A percentile compares a stretch with the other conserved stretches of the same genome.
Evolutionary conservation across 176 grass and related monocot genomes (phyloP).

Genomic region (Juncus inflexus): DNA sequence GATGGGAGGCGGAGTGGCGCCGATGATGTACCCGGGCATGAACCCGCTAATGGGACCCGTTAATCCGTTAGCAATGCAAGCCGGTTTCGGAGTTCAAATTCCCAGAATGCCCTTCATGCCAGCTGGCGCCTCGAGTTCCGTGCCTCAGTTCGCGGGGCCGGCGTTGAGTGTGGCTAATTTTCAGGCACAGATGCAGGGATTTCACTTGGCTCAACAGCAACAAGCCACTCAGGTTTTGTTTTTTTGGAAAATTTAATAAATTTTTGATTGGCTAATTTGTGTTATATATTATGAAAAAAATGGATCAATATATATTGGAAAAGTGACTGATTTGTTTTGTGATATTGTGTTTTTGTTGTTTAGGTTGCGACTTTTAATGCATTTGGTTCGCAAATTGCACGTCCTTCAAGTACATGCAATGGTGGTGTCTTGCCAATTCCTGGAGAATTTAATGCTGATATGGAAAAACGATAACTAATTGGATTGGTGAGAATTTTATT

Average conservation of each 20-base stretch:
- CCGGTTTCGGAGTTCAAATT: constrained; percentile 36
- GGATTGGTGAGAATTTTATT: constrained; percentile 16
- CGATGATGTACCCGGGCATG: constrained; percentile 59
- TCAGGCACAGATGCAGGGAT: constrained; percentile 32
- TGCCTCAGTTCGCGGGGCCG: constrained; percentile 29
- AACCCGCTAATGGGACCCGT: constrained; percentile 58
- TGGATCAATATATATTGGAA: too few species aligned
- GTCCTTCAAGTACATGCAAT: constrained; percentile 22
- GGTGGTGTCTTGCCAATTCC: constrained; percentile 27
- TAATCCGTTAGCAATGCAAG: constrained; percentile 29
- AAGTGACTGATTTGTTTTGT: too few species aligned
- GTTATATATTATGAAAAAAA: too few species aligned
- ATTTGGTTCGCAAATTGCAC: constrained; percentile 43
- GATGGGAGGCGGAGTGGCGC: constrained; percentile 64
- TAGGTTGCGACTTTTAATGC: constrained; percentile 37
- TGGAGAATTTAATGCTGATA: constrained; percentile 9
- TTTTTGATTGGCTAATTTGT: constrained; percentile 7
- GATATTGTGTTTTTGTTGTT: not conserved
- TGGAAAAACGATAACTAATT: constrained; percentile 22
- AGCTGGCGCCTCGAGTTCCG: constrained; percentile 31
- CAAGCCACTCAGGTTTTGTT: constrained; percentile 48
- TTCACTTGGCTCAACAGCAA: constrained; percentile 9
- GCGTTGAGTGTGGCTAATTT: constrained; percentile 29
- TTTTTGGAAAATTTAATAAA: not conserved
- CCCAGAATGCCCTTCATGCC: constrained; percentile 34